Base-by-base conservation (phyloP, 2,329 filamentous ascomycete species). In the Myriosclerotinia curreyana region DNA sequence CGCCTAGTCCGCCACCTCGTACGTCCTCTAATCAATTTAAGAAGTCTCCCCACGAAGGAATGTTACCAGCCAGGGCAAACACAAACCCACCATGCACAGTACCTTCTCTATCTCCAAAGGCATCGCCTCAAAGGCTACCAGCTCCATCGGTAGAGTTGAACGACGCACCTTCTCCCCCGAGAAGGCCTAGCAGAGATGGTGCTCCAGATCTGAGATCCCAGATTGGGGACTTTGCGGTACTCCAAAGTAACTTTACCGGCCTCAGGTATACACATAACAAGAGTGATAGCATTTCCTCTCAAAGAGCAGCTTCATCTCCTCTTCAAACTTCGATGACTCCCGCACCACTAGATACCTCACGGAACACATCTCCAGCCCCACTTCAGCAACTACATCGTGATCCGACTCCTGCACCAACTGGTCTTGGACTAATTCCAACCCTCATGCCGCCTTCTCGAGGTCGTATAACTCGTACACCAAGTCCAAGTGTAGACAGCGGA, bases 131-230 rank as follows among this genome's bases (percentile, higher is more conserved):
- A 12, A 56, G n/a, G 5, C 15, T 40, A 49, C 15, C n/a, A 12
- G 36, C 40, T 22, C 25, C 44, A 20, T 22, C 8, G 9, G 20
- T 34, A 22, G 50, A 42, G 36, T 5, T 20, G 8, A n/a, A 8
- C 4, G 42, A 36, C 1, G 49, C 20, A 38, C 20, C 60, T 40
- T 42, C 46, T 5, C 64, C 82, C 44, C 87, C 88, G 40, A 74
- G 78, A 42, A 79, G 89, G 58, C 89, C 89, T 1, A 91, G 87
- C 70, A 81, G 89, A 74, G 85, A 90, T 71, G 87, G 87, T 31
- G 86, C 86, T 0, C 83, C 84, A 6, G 81, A 85, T 65, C 79
- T 91, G 54, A 82, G 85, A 38, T 78, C 81, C 8, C 83, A 86
- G 65, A 72, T 85, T 2, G 80, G 79, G 38, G 78, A 80, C 3